A percentile compares a stretch with the other conserved stretches of the same genome.
Conservation (phyloP, 495 filamentous ascomycete genomes). For the Neurospora sp. region DNA sequence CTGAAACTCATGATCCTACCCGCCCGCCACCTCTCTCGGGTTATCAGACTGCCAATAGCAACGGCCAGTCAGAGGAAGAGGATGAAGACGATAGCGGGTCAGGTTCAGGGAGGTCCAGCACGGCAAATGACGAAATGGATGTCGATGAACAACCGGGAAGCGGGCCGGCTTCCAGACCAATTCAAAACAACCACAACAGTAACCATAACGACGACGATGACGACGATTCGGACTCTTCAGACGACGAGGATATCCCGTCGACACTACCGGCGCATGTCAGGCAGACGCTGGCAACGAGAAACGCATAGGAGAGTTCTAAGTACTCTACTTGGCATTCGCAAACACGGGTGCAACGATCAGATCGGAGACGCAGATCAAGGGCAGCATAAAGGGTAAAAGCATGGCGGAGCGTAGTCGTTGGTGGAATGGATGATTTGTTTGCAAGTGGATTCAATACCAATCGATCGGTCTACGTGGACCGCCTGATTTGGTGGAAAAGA, state of each 20-base stretch:
- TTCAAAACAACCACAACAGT: not conserved
- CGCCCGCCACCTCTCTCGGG: conserved; percentile 1
- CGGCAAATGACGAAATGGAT: not conserved
- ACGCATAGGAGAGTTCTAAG: not conserved
- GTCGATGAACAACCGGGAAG: not conserved
- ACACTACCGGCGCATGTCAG: conserved; percentile 22
- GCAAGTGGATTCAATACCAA: too few species aligned
- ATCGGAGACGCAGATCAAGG: not conserved
- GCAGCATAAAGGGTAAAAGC: not conserved
- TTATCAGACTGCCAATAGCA: conserved; percentile 5
- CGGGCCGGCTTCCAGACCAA: not conserved
- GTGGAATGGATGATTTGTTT: not conserved
- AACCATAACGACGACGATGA: conserved; percentile 14
- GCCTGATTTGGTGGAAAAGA: not conserved
- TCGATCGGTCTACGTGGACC: not conserved
- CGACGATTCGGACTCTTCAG: conserved; percentile 21
- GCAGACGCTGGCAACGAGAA: conserved; percentile 7
- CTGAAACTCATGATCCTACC: conserved; percentile 23
- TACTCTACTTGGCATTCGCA: not conserved
- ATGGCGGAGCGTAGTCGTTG: not conserved
- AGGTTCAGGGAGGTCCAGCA: not conserved
- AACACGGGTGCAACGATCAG: not conserved
- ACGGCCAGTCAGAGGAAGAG: not conserved
- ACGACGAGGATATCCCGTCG: conserved; percentile 35
- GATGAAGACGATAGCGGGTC: not conserved